These are phyloP conservation scores for Aeschynomene evenia DNA, from an alignment of 306 rosid species.

Conservation along the genomic window DNA sequence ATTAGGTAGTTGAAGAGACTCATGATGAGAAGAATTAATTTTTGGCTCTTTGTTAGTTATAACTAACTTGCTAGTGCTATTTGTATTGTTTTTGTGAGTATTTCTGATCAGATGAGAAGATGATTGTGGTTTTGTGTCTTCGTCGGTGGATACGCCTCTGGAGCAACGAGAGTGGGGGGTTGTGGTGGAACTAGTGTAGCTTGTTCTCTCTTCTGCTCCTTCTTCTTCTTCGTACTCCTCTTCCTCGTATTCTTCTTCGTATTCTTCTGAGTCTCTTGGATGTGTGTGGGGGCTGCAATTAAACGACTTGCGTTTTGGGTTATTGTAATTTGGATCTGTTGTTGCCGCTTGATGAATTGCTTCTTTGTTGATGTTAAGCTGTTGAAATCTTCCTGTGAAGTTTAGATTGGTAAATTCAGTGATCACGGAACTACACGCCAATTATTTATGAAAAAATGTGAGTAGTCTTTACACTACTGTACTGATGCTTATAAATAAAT, in stretches of 20 bases:
- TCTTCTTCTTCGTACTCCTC: slow-evolving; percentile 44
- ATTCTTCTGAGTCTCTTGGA: slow-evolving; percentile 32
- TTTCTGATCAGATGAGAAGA: no score
- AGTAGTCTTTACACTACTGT: no score
- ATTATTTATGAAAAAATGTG: no score
- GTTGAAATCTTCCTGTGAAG: slow-evolving; percentile 55
- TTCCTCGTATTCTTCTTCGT: slow-evolving; percentile 26
- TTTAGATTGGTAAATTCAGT: no score
- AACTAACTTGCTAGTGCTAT: neutral
- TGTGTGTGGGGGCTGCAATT: slow-evolving; percentile 1
- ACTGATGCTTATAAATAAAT: no score
- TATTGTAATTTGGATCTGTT: slow-evolving; percentile 27
- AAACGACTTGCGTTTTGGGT: slow-evolving; percentile 30
- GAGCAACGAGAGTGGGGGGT: slow-evolving; percentile 82
- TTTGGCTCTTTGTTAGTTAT: neutral
- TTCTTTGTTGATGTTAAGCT: slow-evolving; percentile 39
- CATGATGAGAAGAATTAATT: neutral
- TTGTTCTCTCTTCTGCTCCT: neutral
- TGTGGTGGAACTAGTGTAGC: slow-evolving; percentile 65
- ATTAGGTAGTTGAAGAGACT: neutral
- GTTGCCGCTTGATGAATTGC: slow-evolving; percentile 25
- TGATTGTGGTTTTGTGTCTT: neutral
- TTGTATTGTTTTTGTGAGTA: no score
- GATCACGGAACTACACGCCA: no score
- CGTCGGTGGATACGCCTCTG: slow-evolving; percentile 76